phyloP scores from a whole-genome alignment of 176 grass and related monocot genomes.

The Oryza brachyantha region DNA sequence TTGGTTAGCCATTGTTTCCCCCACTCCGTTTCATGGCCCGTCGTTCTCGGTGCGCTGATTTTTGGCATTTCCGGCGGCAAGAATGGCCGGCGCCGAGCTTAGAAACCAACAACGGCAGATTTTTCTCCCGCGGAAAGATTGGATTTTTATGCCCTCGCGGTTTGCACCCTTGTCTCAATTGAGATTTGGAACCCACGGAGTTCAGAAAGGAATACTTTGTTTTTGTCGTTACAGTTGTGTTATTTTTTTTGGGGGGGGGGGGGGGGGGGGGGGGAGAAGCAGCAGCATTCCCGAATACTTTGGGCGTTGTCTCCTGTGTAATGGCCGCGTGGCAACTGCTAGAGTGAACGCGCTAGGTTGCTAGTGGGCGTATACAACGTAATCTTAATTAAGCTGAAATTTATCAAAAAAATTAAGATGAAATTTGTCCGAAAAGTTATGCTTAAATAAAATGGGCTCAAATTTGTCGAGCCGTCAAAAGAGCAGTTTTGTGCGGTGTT shows the following conservation, averaged over 20 bases:
- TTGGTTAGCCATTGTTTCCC: conserved; percentile 58
- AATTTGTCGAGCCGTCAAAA: neutral
- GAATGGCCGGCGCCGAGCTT: conserved; percentile 4
- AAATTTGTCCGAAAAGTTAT: neutral
- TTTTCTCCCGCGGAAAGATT: conserved; percentile 9
- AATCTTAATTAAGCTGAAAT: neutral
- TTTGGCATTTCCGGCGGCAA: conserved; percentile 17
- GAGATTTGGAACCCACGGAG: neutral
- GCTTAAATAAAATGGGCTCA: neutral
- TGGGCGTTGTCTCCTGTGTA: conserved; percentile 11
- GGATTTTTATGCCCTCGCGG: neutral
- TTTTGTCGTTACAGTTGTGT: conserved; percentile 28
- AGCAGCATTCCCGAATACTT: conserved; percentile 18
- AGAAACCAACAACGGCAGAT: neutral
- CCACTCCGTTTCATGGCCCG: neutral
- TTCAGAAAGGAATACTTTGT: conserved; percentile 19
- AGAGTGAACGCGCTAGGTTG: conserved; percentile 20
- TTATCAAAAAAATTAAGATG: neutral
- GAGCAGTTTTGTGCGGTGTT: neutral
- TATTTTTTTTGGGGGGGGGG: no score
- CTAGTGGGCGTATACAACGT: neutral
- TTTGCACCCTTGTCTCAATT: neutral
- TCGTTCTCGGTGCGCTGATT: neutral
- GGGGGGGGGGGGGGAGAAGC: conserved; percentile 13
- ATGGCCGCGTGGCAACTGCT: conserved; percentile 23